Base-by-base conservation (phyloP, 805 yeast genomes). In the Pichia eremophila region DNA sequence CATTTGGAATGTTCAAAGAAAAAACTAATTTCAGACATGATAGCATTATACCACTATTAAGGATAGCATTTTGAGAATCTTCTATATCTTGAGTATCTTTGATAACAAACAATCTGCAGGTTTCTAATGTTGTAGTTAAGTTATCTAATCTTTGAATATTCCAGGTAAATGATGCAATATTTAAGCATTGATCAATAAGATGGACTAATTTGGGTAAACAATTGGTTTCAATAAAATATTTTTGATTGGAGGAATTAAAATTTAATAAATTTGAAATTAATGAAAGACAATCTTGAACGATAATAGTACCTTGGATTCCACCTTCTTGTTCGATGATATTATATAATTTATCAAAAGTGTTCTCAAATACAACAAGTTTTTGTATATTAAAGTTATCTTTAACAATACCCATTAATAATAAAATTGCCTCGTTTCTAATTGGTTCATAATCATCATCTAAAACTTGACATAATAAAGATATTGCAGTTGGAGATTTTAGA, bases 301-400 rank as follows among this genome's bases (percentile, higher is more conserved):
- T 79, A 34, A 88, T 73, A 18, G 93, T 87, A 10, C 95, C 97
- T 46, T 89, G 74, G 15, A 88, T 73, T 4, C 95, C 95, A 32
- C 96, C 96, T 63, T 90, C 97, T 52, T 80, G 85, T 15, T 78
- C 81, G 25, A 91, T 80, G 14, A 93, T 83, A n/a, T 70, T 72
- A 57, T 91, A 90, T 12, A 89, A 65, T 51, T 74, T 78, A 51
- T 88, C 96, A 59, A 93, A 90, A 0, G 95, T 83, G 55, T 87
- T 90, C 61, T 93, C 97, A 60, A 93, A 93, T 0, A 95, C 99
- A 10, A 95, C 95, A 18, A 93, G 68, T 58, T 89, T 90, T 62
- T 93, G 99, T 32, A 91, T 81, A 62, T 87, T 91, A 50, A 81
- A 78, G 57, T 88, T 86, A 50, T 85, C 83, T 55, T 82, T 81